Conservation (phyloP, 148 eudicot genomes). For the Chenopodium quinoa region DNA sequence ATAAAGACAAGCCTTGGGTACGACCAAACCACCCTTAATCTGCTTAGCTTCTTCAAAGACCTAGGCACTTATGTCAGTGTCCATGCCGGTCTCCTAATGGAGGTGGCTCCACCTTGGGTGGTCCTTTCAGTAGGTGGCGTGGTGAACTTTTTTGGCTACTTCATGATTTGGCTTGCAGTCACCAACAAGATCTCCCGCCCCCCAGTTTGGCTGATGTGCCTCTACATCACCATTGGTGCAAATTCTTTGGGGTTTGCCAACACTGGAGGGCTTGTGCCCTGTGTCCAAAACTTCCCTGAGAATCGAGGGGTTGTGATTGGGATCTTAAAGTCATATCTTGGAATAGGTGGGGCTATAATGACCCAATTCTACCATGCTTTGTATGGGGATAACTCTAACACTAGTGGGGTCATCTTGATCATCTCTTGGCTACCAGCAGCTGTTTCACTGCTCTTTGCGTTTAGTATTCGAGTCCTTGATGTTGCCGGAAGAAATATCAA, state of each 20-base stretch:
- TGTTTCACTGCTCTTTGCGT: conserved; percentile 25
- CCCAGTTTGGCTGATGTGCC: conserved; percentile 33
- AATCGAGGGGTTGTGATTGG: conserved; percentile 37
- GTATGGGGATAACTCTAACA: conserved; percentile 19
- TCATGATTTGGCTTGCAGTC: conserved; percentile 31
- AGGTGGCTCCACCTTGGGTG: conserved; percentile 34
- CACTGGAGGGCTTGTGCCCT: conserved; percentile 28
- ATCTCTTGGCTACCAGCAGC: conserved; percentile 32
- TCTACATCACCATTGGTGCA: conserved; percentile 29
- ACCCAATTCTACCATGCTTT: conserved; percentile 35
- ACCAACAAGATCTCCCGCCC: conserved; percentile 25
- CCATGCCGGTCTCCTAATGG: conserved; percentile 32
- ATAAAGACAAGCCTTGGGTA: conserved; percentile 33
- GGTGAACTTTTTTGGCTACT: conserved; percentile 32
- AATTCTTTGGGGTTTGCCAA: conserved; percentile 32
- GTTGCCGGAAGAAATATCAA: conserved; percentile 14
- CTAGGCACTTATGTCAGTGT: conserved; percentile 33
- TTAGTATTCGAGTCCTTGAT: conserved; percentile 27
- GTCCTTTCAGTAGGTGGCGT: conserved; percentile 25
- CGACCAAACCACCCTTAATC: conserved; percentile 36
- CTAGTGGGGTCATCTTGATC: conserved; percentile 29
- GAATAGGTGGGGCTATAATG: conserved; percentile 36
- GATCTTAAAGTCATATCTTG: conserved; percentile 33
- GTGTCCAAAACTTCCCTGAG: conserved; percentile 37
- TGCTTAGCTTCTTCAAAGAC: conserved; percentile 35